A percentile compares a stretch with the other conserved stretches of the same genome.
Conservation (phyloP, 345 rosid species). For the Populus simonii region DNA sequence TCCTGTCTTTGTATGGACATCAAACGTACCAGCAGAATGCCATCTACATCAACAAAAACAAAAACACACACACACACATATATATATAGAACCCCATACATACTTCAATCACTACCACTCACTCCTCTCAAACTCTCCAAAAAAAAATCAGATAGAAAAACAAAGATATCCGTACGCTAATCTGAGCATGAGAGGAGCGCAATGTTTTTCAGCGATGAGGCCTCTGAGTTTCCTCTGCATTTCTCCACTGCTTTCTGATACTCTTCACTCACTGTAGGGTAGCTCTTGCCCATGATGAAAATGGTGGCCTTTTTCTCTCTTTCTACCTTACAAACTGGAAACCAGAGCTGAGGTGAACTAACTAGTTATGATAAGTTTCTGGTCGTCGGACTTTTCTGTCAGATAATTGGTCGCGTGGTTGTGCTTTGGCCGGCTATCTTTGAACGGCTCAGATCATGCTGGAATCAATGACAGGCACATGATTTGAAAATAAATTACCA, state of each 20-base stretch:
- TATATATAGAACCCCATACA: neutral
- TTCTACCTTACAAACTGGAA: neutral
- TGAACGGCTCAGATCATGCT: neutral
- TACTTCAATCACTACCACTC: neutral
- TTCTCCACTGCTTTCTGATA: conserved; percentile 22
- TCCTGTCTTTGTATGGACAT: conserved; percentile 18
- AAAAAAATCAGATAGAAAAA: neutral
- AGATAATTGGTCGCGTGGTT: neutral
- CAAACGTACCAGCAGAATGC: conserved; percentile 28
- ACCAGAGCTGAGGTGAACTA: neutral
- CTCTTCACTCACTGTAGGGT: conserved; percentile 25
- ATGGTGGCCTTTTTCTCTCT: neutral
- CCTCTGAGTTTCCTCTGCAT: conserved; percentile 32
- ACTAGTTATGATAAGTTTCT: neutral
- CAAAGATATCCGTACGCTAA: conserved; percentile 9
- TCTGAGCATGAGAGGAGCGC: conserved; percentile 26
- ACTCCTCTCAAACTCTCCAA: neutral
- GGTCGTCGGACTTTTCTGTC: neutral
- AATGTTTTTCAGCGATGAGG: conserved; percentile 18
- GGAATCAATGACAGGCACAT: neutral
- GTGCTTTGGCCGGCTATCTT: neutral
- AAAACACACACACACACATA: too few relatives aligned
- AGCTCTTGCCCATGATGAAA: conserved; percentile 12
- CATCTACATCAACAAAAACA: conserved; percentile 10
- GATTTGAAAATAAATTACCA: neutral